Conservation (phyloP, 305 asterid species). For the Caryopteris hybrid region DNA sequence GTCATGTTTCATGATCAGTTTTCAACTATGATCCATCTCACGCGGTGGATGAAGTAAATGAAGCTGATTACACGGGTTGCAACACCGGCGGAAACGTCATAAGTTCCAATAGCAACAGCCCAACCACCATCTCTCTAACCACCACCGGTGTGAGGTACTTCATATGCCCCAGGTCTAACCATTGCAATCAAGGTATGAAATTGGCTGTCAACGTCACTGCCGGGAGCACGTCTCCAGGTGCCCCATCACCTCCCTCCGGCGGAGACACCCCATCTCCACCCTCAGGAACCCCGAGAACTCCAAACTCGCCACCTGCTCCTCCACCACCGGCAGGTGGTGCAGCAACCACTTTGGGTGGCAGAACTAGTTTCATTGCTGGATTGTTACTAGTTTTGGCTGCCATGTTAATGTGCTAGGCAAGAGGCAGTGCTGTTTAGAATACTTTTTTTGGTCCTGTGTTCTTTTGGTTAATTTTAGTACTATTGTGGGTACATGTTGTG, state of each 20-base stretch:
- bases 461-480: neutral
- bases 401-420: conserved; percentile 38
- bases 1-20: conserved; percentile 11
- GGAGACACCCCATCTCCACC: conserved; percentile 25
- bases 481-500: conserved; percentile 18
- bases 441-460: neutral
- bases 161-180: conserved; percentile 34
- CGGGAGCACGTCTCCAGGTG: conserved; percentile 3
- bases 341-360: conserved; percentile 22
- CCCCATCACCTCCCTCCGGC: conserved; percentile 19
- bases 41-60: conserved; percentile 31
- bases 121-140: conserved; percentile 25
- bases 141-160: conserved; percentile 28
- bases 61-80: conserved; percentile 26
- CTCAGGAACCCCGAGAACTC: conserved; percentile 1
- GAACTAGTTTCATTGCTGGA: conserved; percentile 18
- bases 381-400: conserved; percentile 24
- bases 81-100: conserved; percentile 18
- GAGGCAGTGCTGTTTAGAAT: conserved; percentile 42
- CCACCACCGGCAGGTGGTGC: conserved; percentile 20
- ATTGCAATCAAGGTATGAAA: conserved; percentile 36
- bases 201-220: conserved; percentile 25
- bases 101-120: conserved; percentile 19
- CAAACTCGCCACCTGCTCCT: neutral
- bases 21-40: conserved; percentile 29